These are phyloP conservation scores for Priceomyces castillae DNA, from an alignment of 805 yeast species.

Conservation along the genomic window DNA sequence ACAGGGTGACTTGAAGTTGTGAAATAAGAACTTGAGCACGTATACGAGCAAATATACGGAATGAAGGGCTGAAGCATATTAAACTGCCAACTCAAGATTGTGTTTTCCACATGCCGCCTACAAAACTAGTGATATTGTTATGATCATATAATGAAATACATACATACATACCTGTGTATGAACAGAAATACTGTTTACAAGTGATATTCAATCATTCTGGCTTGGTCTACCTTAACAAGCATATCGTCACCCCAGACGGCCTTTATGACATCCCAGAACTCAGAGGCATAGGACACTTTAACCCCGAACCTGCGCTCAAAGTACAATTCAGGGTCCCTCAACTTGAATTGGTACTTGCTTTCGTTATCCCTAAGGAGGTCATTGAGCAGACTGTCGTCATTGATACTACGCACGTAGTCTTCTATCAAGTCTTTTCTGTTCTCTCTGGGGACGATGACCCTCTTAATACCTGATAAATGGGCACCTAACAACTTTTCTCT, in stretches of 20 bases:
- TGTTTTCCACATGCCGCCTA: too few relatives aligned
- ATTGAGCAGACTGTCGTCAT: constrained; percentile 28
- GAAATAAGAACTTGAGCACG: too few relatives aligned
- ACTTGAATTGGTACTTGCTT: constrained; percentile 22
- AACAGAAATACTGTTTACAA: constrained; percentile 8
- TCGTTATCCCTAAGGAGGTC: constrained; percentile 38
- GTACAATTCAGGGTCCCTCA: constrained; percentile 49
- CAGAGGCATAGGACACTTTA: constrained; percentile 62
- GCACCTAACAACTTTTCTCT: constrained; percentile 78
- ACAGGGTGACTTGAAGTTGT: too few relatives aligned
- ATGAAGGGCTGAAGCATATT: too few relatives aligned
- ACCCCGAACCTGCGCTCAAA: constrained; percentile 55
- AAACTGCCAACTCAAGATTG: too few relatives aligned
- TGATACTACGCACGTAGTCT: constrained; percentile 42
- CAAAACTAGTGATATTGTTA: too few relatives aligned
- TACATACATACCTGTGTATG: not conserved
- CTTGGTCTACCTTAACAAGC: constrained; percentile 22
- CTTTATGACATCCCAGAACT: constrained; percentile 72
- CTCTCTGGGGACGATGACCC: constrained; percentile 66
- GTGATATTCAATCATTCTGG: constrained; percentile 31
- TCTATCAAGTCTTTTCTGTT: constrained; percentile 69
- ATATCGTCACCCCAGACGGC: constrained; percentile 64
- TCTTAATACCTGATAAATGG: constrained; percentile 55
- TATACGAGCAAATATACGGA: too few relatives aligned
- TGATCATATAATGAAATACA: too few relatives aligned